phyloP scores from a whole-genome alignment of 495 filamentous ascomycete species.

The Tuber melanosporum region DNA sequence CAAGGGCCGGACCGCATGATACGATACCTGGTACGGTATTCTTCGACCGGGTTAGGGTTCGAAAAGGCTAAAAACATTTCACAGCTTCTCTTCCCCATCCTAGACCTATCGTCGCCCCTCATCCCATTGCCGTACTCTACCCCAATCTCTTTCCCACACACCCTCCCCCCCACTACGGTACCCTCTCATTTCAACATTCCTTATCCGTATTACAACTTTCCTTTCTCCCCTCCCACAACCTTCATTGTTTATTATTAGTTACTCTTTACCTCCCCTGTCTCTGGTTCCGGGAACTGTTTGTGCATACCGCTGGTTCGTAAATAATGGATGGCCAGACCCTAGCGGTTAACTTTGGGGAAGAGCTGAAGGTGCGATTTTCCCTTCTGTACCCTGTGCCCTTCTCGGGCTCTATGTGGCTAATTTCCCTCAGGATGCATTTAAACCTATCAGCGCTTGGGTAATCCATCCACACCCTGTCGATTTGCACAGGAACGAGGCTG shows the following conservation, averaged over 20 bases:
- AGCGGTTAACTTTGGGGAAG: conserved; percentile 67
- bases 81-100: not conserved
- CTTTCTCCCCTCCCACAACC: conserved; percentile 4
- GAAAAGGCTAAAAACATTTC: not conserved
- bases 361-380: conserved; percentile 66
- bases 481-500: conserved; percentile 31
- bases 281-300: conserved; percentile 4
- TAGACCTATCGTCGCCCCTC: not conserved
- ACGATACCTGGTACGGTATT: not conserved
- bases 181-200: conserved; percentile 16
- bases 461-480: conserved; percentile 33
- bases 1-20: too few relatives aligned
- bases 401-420: conserved; percentile 10
- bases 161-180: conserved; percentile 16
- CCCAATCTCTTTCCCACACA: conserved; percentile 30
- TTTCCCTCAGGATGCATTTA: conserved; percentile 75
- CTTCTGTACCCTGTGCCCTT: conserved; percentile 13
- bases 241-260: conserved; percentile 4
- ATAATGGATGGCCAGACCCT: conserved; percentile 32
- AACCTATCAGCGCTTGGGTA: conserved; percentile 86
- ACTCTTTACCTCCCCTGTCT: not conserved
- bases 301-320: not conserved
- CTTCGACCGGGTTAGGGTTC: not conserved
- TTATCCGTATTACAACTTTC: conserved; percentile 21
- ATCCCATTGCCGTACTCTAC: not conserved